Evolutionary conservation across 106 monocot genomes (phyloP), one percentile per base, ranked within the genome.

Genomic region (Posidonia australis): DNA sequence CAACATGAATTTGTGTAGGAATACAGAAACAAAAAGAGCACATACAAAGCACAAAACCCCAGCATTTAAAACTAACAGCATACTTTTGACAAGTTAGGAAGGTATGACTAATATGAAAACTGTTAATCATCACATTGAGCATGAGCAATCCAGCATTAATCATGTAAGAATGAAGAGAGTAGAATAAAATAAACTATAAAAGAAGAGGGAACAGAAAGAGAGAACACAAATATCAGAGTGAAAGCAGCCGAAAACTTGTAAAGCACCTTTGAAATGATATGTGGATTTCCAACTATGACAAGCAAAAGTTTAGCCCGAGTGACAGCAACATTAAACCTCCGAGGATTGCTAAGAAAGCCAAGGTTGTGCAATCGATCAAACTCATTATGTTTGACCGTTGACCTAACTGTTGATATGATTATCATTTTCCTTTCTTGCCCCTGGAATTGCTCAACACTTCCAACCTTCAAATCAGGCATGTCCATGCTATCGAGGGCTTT

Each of bases 361-460:
- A 98, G 81, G 64, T 80, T 82, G 70, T 85, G 68, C 2, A 70
- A 60, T 42, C 68, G 67, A 62, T 98, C 98, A 75, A 98, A 91
- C 12, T 87, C 83, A 67, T 98, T 85, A 64, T 91, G 87, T 63
- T 77, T 87, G 42, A 98, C 59, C 12, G 98, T 98, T 22, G 98
- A 98, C 21, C 98, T 80, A 32, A 98, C 98, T 17, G 98, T 98
- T 47, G 98, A 98, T 70, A 98, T 76, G 45, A 98, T 91, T 64
- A 98, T 91, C 16, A 98, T 57, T 70, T 88, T 54, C 54, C 84
- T 77, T 63, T 98, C 98, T 72, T 98, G 98, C 1, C 98, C 98
- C 42, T 98, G 98, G 70, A 98, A 98, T 65, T 91, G 84, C 29
- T 98, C 98, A 2, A 91, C 87, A 71, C 90, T 98, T 64, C 98